Percentiles rank a stretch among this genome's conserved stretches.
These are phyloP conservation scores for Neofusicoccum cordaticola DNA, from an alignment of 2,329 filamentous ascomycete species.

Conservation along the genomic window DNA sequence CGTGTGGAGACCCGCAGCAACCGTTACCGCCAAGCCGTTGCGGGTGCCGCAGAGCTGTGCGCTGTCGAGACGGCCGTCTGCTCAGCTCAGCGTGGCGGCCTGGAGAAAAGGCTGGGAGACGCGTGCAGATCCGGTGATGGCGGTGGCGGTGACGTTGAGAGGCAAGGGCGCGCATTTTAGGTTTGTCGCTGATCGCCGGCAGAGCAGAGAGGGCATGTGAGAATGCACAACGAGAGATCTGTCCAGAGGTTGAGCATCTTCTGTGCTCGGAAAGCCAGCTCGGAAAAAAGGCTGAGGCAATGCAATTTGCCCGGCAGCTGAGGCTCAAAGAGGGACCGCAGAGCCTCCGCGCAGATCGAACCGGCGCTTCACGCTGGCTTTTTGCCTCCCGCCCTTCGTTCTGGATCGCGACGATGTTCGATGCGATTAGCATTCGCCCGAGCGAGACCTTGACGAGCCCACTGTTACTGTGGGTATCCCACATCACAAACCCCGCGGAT, in stretches of 20 bases:
- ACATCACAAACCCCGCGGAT: constrained; percentile 4
- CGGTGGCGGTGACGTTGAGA: constrained; percentile 3
- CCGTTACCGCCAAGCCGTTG: constrained; percentile 7
- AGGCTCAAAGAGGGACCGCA: neutral
- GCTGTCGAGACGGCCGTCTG: neutral
- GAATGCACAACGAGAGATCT: neutral
- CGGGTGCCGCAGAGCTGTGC: neutral
- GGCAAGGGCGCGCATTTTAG: neutral
- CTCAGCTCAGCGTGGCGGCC: neutral
- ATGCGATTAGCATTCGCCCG: neutral
- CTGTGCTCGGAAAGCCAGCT: neutral
- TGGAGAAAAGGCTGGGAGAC: neutral
- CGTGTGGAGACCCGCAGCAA: constrained; percentile 10
- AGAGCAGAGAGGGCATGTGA: neutral
- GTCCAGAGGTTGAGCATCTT: neutral
- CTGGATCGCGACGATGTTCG: constrained; percentile 1
- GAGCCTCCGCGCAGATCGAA: constrained; percentile 2
- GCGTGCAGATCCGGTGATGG: neutral
- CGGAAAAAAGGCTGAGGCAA: neutral
- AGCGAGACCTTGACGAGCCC: neutral
- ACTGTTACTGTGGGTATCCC: constrained; percentile 3
- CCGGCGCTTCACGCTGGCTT: neutral
- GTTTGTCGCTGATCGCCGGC: too few species aligned
- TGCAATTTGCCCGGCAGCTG: neutral
- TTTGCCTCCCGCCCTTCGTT: neutral